These are phyloP conservation scores for Arabis hirsuta DNA, from an alignment of 345 rosid genomes.

Conservation along the genomic window DNA sequence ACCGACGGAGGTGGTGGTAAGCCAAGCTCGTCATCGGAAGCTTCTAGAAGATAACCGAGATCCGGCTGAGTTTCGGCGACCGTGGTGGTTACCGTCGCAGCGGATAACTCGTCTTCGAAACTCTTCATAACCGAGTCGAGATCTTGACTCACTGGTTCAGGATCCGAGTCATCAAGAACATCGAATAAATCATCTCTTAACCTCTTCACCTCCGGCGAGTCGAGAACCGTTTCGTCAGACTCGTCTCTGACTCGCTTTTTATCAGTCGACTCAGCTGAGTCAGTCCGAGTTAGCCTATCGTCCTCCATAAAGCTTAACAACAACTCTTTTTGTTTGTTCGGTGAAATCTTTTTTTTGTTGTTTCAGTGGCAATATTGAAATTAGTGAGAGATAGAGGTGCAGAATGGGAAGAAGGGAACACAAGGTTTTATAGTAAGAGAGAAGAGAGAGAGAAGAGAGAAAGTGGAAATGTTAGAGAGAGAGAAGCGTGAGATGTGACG, in stretches of 20 bases:
- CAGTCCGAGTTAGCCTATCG: conserved; percentile 21
- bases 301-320: conserved; percentile 47
- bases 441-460: conserved; percentile 40
- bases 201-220: conserved; percentile 60
- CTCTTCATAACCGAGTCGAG: conserved; percentile 83
- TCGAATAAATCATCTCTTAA: conserved; percentile 63
- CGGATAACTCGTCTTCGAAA: conserved; percentile 46
- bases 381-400: conserved; percentile 37
- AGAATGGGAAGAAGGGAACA: conserved; percentile 46
- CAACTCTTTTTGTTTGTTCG: neutral
- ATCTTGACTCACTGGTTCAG: conserved; percentile 58
- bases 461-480: conserved; percentile 24
- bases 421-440: conserved; percentile 55
- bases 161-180: conserved; percentile 64
- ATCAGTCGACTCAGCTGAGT: conserved; percentile 27
- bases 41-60: conserved; percentile 78
- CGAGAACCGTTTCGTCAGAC: conserved; percentile 36
- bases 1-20: conserved; percentile 59
- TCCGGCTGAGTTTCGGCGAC: conserved; percentile 53
- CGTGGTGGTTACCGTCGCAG: conserved; percentile 32
- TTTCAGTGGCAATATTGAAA: conserved; percentile 30
- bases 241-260: conserved; percentile 61
- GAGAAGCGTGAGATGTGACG: conserved; percentile 46
- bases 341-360: neutral
- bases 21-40: conserved; percentile 90